Base-by-base conservation (phyloP, 495 filamentous ascomycete genomes). In the Trypethelium eluteriae region DNA sequence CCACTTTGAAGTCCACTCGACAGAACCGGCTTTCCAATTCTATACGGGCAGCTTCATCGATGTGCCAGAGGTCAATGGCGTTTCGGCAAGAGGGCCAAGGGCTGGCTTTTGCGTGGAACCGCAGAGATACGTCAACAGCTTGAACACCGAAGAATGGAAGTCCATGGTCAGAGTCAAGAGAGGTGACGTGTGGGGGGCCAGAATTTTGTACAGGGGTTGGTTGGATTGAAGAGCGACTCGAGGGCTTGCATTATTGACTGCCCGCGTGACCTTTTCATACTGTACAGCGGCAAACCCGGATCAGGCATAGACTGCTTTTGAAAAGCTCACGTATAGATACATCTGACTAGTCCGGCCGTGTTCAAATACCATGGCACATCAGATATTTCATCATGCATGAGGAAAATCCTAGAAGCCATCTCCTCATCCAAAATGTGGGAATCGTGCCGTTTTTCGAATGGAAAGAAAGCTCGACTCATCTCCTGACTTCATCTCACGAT, bases 1-100 rank as follows among this genome's bases (percentile, higher is more conserved):
- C 68, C 86, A 95, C 71, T 85, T 97, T 32, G 89, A 96, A 70
- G 86, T 95, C 9, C 78, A 85, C 70, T 92, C 88, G 78, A 97
- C 92, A 0, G 93, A 97, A 77, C 94, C 94, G 1, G 91, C 93
- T 0, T 97, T 96, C 83, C 93, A 96, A 76, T 95, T 95, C 79
- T 97, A 97, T 78, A 95, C 91, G 0, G 94, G 92, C 57, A 88
- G 90, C 71, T 86, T 85, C 70, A 90, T 94, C 69, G 79, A 92
- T 69, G 86, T 94, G n/a, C 88, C 86, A 0, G 85, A 81, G 47
- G 84, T 89, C 12, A 85, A 82, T 14, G 88, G 85, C 0, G 73
- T 84, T 14, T 84, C 88, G 0, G 83, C 86, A 0, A 84, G 89
- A 18, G 82, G 79, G 0, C 71, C 85, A 10, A 82, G 90, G 46